phyloP scores from a whole-genome alignment of 2,329 filamentous ascomycete genomes.

The Cytospora mali region DNA sequence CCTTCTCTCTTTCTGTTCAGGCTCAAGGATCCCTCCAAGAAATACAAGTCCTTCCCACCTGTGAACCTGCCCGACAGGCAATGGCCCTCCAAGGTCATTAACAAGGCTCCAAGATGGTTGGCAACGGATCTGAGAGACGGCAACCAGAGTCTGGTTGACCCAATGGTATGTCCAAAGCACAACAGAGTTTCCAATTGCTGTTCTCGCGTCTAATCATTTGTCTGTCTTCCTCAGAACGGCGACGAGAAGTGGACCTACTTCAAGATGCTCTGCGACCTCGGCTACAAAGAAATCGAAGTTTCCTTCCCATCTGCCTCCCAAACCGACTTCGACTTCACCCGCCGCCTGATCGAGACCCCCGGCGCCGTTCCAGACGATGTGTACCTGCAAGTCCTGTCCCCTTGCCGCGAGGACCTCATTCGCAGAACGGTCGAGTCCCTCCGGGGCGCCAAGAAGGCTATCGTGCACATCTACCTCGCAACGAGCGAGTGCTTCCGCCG shows the following conservation, averaged over 20 bases:
- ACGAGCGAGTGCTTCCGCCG: constrained; percentile 94
- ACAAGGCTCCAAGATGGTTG: constrained; percentile 88
- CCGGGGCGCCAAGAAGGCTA: constrained; percentile 86
- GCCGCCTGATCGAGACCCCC: constrained; percentile 81
- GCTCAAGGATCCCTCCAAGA: constrained; percentile 76
- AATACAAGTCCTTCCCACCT: constrained; percentile 73
- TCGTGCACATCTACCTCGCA: constrained; percentile 94
- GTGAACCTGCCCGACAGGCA: constrained; percentile 69
- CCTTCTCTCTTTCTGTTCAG: constrained; percentile 41
- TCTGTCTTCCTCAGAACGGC: constrained; percentile 63
- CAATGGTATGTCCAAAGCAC: constrained; percentile 69
- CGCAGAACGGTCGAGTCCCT: constrained; percentile 85
- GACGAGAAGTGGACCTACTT: constrained; percentile 96
- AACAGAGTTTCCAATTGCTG: not conserved
- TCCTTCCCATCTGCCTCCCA: constrained; percentile 94
- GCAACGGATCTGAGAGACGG: constrained; percentile 88
- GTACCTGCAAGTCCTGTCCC: constrained; percentile 87
- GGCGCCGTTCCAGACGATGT: constrained; percentile 86
- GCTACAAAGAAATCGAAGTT: constrained; percentile 97
- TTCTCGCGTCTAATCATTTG: constrained; percentile 2
- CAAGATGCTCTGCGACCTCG: constrained; percentile 87
- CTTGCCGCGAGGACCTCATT: constrained; percentile 91
- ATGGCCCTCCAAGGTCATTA: constrained; percentile 83
- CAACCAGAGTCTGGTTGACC: constrained; percentile 90
- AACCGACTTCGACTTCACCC: constrained; percentile 94